Base-by-base conservation (phyloP, 208 protist species). In the Strigomonas galati region DNA sequence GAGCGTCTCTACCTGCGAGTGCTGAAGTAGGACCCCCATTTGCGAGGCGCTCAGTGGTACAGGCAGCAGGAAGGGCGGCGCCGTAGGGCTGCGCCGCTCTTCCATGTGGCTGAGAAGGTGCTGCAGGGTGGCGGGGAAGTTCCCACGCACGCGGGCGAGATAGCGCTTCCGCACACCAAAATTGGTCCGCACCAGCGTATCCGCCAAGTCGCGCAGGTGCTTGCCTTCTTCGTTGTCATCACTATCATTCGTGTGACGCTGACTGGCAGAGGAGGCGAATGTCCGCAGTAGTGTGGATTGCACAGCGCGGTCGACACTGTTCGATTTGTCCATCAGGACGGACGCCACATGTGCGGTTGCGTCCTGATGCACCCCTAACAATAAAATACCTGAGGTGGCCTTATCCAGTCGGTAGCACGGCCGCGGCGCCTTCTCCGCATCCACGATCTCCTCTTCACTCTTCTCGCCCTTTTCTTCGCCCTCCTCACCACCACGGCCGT, bases 341-440 rank as follows among this genome's bases (percentile, higher is more conserved):
- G 65, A 58, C 24, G 84, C 77, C 23, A 95, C 74, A 2, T 72
- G 78, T 44, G 66, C 71, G 30, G 86, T 81, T 0, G 89, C 78
- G 14, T 64, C 72, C 21, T 71, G 73, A 19, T 57, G 65, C 15
- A 93, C 82, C 15, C 76, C 87, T 21, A 91, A 67, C 27, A 94
- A 71, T 30, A 96, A 65, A 6, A 96, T 78, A 44, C 93, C 93
- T 23, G 86, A 95, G 2, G 93, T 97, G 2, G 87, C 89, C 65
- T 89, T 93, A 69, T 97, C 93, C 2, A 97, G 76, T 14, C 93
- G 75, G 55, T 95, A 82, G 65, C 89, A 95, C 6, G 89, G 80
- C 23, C 89, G 76, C 9, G 84, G 85, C 0, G 76, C 46, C 27
- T 85, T 83, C 15, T 79, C 69, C 1, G 85, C 74, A 5, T 69